Evolutionary conservation across 169 alveolate genomes (phyloP), one percentile per base, ranked within the genome.

Genomic region (Plasmodium malariae): DNA sequence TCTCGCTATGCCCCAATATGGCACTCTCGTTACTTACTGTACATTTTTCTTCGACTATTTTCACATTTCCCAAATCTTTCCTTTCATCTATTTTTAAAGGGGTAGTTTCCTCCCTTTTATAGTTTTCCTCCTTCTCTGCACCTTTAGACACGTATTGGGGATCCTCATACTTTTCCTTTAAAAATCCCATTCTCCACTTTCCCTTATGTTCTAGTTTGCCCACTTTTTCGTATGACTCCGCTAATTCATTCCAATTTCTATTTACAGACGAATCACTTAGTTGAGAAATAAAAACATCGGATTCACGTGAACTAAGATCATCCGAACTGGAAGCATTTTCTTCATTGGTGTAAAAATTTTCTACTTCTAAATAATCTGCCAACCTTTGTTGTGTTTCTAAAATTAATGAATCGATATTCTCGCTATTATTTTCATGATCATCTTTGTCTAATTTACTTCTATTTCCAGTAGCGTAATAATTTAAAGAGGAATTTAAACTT

Each of bases 351-450:
- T 65, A 80, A 9, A 51, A 49, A 21, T 80, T 55, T 26, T 63
- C 85, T 5, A 80, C 32, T 5, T 80, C 69, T 49, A 80, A 67
- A 80, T 49, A 80, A 24, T 80, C 90, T 49, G 85, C 90, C 67
- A 80, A 65, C 51, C 54, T 80, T 80, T 80, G 62, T 60, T 80
- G 90, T 11, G 90, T 80, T 55, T 67, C 83, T 37, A 67, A 24
- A 26, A 80, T 60, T 34, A 80, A 19, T 12, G 70, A 59, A 67
- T 80, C 78, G 17, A 78, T 55, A 55, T 63, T 37, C 6, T 57
- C 54, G 3, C 36, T 74, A 34, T 30, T 5, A n/a, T 21, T 19
- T 9, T 9, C 12, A 12, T 11, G 19, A 21, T 12, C 17, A 69
- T 12, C 57, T 28, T 26, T 40, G 24, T 67, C 40, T 30, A 24